Conservation (phyloP, 371 early-diverging fungal genomes). For the Zopfochytrium polystomum region DNA sequence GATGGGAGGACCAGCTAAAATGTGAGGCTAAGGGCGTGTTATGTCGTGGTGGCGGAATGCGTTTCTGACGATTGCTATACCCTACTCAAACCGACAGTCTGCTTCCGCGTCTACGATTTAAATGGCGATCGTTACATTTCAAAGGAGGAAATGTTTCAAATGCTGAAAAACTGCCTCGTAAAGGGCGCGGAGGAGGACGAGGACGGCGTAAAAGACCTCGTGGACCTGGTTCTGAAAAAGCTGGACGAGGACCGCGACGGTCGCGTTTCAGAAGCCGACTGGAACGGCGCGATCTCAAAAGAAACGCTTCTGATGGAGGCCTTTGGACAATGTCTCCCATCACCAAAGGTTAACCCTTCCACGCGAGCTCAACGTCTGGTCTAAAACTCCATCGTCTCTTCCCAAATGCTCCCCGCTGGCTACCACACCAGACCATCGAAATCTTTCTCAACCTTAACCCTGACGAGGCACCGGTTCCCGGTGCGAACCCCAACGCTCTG, state of each 20-base stretch:
- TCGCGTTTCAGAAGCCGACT: slow-evolving; percentile 52
- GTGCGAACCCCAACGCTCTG: slow-evolving; percentile 11
- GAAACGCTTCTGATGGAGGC: slow-evolving; percentile 54
- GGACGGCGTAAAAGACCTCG: slow-evolving; percentile 59
- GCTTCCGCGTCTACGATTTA: slow-evolving; percentile 58
- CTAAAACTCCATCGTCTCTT: not conserved
- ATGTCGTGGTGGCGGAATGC: not conserved
- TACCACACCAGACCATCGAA: slow-evolving; percentile 17
- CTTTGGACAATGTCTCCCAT: slow-evolving; percentile 57
- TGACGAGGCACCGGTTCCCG: slow-evolving; percentile 4
- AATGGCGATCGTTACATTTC: slow-evolving; percentile 59
- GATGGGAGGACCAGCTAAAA: slow-evolving; percentile 43
- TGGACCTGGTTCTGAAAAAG: slow-evolving; percentile 55
- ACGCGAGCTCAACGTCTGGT: too few species aligned
- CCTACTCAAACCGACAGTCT: slow-evolving; percentile 33
- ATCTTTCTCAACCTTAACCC: slow-evolving; percentile 7
- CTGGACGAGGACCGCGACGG: slow-evolving; percentile 59
- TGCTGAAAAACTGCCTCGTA: slow-evolving; percentile 55
- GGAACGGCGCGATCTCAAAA: slow-evolving; percentile 48
- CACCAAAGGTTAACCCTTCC: slow-evolving; percentile 30
- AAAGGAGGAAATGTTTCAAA: slow-evolving; percentile 61
- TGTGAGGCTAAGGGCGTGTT: slow-evolving; percentile 30
- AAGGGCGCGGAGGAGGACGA: slow-evolving; percentile 54
- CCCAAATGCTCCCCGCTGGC: not conserved
- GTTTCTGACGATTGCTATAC: not conserved